A percentile compares a stretch with the other conserved stretches of the same genome.
Evolutionary conservation across 345 rosid species (phyloP).

Genomic region (Hibiscus syriacus): DNA sequence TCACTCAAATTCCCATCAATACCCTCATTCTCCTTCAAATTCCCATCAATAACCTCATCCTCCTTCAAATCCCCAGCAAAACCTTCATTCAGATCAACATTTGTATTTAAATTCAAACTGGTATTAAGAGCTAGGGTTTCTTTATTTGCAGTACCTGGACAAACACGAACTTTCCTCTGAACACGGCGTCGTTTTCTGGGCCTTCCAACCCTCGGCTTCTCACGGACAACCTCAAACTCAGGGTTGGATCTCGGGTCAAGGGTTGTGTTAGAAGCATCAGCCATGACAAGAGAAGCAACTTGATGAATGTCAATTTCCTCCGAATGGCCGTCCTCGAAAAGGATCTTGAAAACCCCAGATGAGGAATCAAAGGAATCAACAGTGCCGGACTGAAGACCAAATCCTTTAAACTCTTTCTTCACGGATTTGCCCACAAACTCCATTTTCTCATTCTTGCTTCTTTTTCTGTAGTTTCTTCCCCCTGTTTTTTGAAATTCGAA

Average conservation of each 20-base stretch:
- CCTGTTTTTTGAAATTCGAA: background rate
- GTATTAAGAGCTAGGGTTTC: conserved; percentile 23
- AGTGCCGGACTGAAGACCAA: conserved; percentile 34
- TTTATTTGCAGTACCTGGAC: conserved; percentile 16
- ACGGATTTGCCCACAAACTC: conserved; percentile 59
- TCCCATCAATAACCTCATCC: conserved; percentile 28
- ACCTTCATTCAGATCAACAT: conserved; percentile 41
- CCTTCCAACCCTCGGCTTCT: conserved; percentile 34
- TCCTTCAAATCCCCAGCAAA: conserved; percentile 22
- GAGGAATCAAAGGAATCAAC: conserved; percentile 52
- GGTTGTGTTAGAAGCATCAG: background rate
- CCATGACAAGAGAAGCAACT: conserved; percentile 33
- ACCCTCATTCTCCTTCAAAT: conserved; percentile 20
- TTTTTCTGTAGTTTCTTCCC: conserved; percentile 4
- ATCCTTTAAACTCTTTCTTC: conserved; percentile 42
- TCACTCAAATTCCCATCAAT: conserved; percentile 27
- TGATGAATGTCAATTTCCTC: conserved; percentile 48
- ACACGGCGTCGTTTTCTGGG: conserved; percentile 46
- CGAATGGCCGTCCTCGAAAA: conserved; percentile 52
- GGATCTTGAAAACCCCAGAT: conserved; percentile 46
- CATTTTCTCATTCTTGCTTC: conserved; percentile 22
- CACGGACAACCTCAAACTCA: conserved; percentile 11
- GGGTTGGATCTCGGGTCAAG: conserved; percentile 13
- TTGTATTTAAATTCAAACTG: conserved; percentile 19
- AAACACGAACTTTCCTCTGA: conserved; percentile 18